A percentile compares a stretch with the other conserved stretches of the same genome.
These are phyloP conservation scores for Mikania micrantha DNA, from an alignment of 129 eudicot species.

Conservation along the genomic window DNA sequence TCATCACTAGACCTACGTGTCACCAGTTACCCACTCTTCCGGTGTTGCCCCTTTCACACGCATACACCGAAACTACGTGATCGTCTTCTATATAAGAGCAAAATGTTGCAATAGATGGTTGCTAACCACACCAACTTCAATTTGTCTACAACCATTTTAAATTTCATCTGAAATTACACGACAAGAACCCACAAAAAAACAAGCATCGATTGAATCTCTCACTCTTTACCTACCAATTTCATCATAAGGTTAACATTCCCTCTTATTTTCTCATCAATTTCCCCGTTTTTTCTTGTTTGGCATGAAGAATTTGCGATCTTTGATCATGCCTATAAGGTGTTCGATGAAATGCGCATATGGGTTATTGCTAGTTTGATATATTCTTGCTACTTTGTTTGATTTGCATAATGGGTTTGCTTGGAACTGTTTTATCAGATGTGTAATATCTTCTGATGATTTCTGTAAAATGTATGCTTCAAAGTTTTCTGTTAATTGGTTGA, in stretches of 20 bases:
- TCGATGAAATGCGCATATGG: slow-evolving; percentile 16
- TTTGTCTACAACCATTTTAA: not conserved
- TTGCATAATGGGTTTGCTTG: too few relatives aligned
- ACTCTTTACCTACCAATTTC: slow-evolving; percentile 13
- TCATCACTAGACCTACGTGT: slow-evolving; percentile 13
- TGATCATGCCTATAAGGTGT: slow-evolving; percentile 14
- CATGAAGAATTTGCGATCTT: not conserved
- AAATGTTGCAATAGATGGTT: too few relatives aligned
- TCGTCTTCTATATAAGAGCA: slow-evolving; percentile 6
- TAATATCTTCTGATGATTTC: not conserved
- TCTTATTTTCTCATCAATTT: not conserved
- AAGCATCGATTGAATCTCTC: not conserved
- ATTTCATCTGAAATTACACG: slow-evolving; percentile 1
- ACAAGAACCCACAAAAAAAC: not conserved
- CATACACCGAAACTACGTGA: slow-evolving; percentile 16
- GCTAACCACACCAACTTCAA: not conserved
- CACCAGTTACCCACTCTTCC: not conserved
- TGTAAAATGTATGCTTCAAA: slow-evolving; percentile 3
- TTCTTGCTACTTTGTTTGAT: not conserved
- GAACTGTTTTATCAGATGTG: too few relatives aligned
- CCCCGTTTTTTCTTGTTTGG: not conserved
- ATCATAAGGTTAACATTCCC: slow-evolving; percentile 13
- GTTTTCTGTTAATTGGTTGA: slow-evolving; percentile 8
- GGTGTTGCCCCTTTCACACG: slow-evolving; percentile 19
- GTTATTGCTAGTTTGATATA: not conserved